Conservation (phyloP, 495 filamentous ascomycete genomes). For the Pyrenula massariospora region DNA sequence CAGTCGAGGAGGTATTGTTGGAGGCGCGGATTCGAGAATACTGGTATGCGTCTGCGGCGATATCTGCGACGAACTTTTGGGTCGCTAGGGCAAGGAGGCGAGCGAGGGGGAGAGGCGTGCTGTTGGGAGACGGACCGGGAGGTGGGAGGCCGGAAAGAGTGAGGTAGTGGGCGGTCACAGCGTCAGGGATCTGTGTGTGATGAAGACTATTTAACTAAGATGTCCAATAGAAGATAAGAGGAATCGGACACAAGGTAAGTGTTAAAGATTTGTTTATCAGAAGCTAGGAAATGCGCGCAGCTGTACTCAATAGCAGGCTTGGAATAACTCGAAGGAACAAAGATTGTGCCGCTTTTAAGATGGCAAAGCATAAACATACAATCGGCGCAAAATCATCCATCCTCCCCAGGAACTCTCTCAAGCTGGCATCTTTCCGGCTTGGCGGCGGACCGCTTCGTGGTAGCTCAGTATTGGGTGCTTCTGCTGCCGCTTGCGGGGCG, state of each 20-base stretch:
- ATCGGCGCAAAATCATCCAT: slow-evolving; percentile 99
- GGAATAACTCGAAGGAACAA: too few species aligned
- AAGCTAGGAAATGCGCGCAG: too few species aligned
- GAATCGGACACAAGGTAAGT: too few species aligned
- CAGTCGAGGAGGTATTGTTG: slow-evolving; percentile 64
- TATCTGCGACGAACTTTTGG: slow-evolving; percentile 95
- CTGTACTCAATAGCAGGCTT: background rate
- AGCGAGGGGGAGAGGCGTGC: slow-evolving; percentile 77
- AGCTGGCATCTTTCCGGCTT: slow-evolving; percentile 76
- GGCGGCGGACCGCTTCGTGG: slow-evolving; percentile 26
- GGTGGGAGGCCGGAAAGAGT: slow-evolving; percentile 88
- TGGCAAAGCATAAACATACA: slow-evolving; percentile 37
- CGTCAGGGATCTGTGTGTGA: slow-evolving; percentile 73
- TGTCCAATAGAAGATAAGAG: too few species aligned
- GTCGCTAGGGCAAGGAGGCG: slow-evolving; percentile 91
- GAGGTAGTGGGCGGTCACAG: slow-evolving; percentile 95
- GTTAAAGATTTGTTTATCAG: too few species aligned
- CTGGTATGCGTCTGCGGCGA: slow-evolving; percentile 95
- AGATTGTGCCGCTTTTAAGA: too few species aligned
- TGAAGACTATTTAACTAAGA: too few species aligned
- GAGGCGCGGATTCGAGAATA: slow-evolving; percentile 88
- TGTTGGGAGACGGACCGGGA: slow-evolving; percentile 63
- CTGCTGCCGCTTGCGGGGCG: too few species aligned
- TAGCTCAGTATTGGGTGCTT: background rate
- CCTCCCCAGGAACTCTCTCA: slow-evolving; percentile 83